Percentiles rank a stretch among this genome's conserved stretches.
phyloP scores from a whole-genome alignment of 2,329 filamentous ascomycete genomes.

The Hypoxylon sp. region DNA sequence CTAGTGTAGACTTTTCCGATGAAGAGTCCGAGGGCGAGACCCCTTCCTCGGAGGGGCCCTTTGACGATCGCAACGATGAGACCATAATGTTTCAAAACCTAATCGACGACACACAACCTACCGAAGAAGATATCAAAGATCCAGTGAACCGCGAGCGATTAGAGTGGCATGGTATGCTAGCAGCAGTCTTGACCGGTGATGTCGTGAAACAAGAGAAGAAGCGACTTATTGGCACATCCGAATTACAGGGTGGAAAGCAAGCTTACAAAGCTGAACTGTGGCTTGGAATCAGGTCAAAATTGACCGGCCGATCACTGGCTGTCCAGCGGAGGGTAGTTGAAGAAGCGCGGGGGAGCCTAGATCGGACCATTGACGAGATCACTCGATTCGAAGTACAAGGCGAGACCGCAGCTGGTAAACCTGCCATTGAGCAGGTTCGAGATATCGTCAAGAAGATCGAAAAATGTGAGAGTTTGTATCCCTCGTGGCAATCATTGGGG shows the following conservation, averaged over 20 bases:
- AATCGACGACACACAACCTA: constrained; percentile 85
- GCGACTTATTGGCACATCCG: constrained; percentile 83
- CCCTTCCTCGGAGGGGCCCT: constrained; percentile 84
- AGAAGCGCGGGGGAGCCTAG: constrained; percentile 80
- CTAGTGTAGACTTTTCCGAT: constrained; percentile 76
- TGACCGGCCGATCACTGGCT: constrained; percentile 85
- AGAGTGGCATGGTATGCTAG: constrained; percentile 98
- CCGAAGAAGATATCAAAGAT: constrained; percentile 89
- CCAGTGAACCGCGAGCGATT: constrained; percentile 89
- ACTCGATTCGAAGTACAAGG: constrained; percentile 95
- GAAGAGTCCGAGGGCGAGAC: constrained; percentile 93
- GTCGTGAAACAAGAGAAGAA: constrained; percentile 99
- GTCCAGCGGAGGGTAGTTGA: constrained; percentile 91
- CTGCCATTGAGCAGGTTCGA: constrained; percentile 87
- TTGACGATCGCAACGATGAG: constrained; percentile 90
- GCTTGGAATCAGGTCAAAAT: constrained; percentile 86
- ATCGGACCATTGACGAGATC: constrained; percentile 85
- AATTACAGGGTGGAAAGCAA: constrained; percentile 68
- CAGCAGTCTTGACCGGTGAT: constrained; percentile 94
- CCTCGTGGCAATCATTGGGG: constrained; percentile 81
- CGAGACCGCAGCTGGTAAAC: constrained; percentile 89
- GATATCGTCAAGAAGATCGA: constrained; percentile 93
- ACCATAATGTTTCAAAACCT: constrained; percentile 84
- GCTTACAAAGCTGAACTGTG: constrained; percentile 86
- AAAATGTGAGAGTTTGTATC: constrained; percentile 86